Evolutionary conservation across 306 rosid species (phyloP).

Genomic region (Comarum palustre): DNA sequence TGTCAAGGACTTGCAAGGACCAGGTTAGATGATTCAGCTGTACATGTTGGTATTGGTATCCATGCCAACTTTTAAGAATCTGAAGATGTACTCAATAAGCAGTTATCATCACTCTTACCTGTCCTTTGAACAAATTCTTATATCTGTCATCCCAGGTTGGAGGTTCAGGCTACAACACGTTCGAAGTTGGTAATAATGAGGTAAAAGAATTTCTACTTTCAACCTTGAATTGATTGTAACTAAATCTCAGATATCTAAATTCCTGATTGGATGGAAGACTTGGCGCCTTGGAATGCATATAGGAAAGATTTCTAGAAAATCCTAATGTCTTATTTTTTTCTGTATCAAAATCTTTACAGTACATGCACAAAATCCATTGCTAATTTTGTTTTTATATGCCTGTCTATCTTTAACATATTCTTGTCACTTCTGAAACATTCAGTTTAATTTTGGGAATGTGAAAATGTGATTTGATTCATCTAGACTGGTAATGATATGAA

Average conservation of each 20-base stretch:
- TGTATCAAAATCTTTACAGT: conserved; percentile 1
- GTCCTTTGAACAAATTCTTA: conserved; percentile 24
- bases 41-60: conserved; percentile 7
- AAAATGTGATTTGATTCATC: neutral
- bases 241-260: neutral
- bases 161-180: conserved; percentile 37
- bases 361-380: conserved; percentile 1
- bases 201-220: conserved; percentile 36
- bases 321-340: conserved; percentile 8
- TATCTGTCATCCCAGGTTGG: conserved; percentile 42
- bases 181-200: conserved; percentile 48
- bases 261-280: conserved; percentile 3
- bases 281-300: conserved; percentile 1
- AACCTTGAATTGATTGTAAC: conserved; percentile 1
- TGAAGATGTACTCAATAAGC: conserved; percentile 2
- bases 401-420: neutral
- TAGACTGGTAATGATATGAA: conserved; percentile 3
- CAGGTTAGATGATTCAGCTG: conserved; percentile 48
- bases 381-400: conserved; percentile 1
- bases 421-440: conserved; percentile 13
- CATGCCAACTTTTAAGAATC: conserved; percentile 7
- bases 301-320: neutral
- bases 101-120: conserved; percentile 4
- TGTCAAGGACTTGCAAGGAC: conserved; percentile 60
- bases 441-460: neutral